These are phyloP conservation scores for Rhinocladiella mackenziei DNA, from an alignment of 2,329 filamentous ascomycete genomes.

Conservation along the genomic window DNA sequence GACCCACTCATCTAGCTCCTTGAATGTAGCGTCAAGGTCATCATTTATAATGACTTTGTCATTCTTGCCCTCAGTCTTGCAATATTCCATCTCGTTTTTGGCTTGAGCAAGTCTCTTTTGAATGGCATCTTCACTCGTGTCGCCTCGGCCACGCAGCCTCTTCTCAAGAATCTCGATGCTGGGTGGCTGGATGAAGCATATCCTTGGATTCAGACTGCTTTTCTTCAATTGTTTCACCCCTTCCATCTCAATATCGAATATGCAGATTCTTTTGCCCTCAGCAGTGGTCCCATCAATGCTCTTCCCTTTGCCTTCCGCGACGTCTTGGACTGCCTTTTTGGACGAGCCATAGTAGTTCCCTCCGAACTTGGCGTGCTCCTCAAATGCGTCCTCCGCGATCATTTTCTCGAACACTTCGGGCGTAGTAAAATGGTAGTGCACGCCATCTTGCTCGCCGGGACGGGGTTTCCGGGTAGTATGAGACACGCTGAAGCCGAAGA, in stretches of 20 bases:
- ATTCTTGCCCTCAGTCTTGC: conserved; percentile 62
- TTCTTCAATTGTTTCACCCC: conserved; percentile 90
- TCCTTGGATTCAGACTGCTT: conserved; percentile 69
- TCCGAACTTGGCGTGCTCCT: conserved; percentile 83
- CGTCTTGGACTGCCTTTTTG: conserved; percentile 71
- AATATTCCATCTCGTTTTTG: conserved; percentile 68
- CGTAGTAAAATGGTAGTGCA: conserved; percentile 75
- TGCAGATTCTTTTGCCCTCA: conserved; percentile 67
- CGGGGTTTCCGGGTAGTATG: conserved; percentile 80
- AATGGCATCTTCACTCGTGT: conserved; percentile 71
- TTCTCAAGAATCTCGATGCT: conserved; percentile 68
- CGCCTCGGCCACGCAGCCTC: conserved; percentile 68
- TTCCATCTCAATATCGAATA: conserved; percentile 96
- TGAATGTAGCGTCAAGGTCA: conserved; percentile 56
- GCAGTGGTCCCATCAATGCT: conserved; percentile 26
- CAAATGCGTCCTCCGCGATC: conserved; percentile 67
- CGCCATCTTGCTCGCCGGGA: conserved; percentile 67
- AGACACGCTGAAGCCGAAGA: conserved; percentile 43
- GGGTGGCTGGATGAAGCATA: conserved; percentile 80
- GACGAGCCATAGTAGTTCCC: conserved; percentile 85
- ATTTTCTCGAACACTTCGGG: conserved; percentile 65
- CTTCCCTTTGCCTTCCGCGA: conserved; percentile 58
- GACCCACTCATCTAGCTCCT: conserved; percentile 52
- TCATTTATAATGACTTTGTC: conserved; percentile 65
- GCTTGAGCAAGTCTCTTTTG: conserved; percentile 68